phyloP scores from a whole-genome alignment of 163 green algal species.

The Scenedesmus sp. region DNA sequence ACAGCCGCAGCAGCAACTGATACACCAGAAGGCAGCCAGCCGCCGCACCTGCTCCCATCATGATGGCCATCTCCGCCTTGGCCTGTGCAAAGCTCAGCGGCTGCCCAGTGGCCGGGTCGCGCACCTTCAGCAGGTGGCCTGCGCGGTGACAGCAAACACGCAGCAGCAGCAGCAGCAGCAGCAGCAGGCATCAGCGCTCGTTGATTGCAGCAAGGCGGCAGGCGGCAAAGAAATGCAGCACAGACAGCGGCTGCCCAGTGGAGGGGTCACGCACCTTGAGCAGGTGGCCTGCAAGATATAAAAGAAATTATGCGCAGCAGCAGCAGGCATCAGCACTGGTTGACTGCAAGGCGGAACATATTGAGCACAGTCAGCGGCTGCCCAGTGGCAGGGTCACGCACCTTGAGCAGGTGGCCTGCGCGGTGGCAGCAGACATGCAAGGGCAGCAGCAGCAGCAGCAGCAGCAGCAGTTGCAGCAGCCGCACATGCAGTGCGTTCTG shows the following conservation, averaged over 20 bases:
- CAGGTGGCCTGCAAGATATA: background rate
- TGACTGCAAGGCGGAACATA: background rate
- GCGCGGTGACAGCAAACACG: background rate
- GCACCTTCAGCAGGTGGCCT: constrained; percentile 17
- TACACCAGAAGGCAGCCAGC: background rate
- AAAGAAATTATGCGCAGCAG: background rate
- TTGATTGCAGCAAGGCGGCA: too few species aligned
- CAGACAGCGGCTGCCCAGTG: constrained; percentile 29
- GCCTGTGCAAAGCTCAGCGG: constrained; percentile 8
- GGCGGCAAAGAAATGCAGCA: background rate
- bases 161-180: background rate
- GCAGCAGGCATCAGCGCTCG: background rate
- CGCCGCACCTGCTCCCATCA: constrained; percentile 41
- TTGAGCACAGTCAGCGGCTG: constrained; percentile 6
- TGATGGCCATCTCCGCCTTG: constrained; percentile 45
- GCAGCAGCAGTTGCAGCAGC: too few species aligned
- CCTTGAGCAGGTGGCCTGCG: constrained; percentile 25
- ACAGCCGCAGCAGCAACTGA: background rate
- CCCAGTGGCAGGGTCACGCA: constrained; percentile 7
- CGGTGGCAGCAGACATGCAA: background rate
- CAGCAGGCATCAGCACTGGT: background rate
- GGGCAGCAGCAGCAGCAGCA: background rate
- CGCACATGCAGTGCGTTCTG: too few species aligned
- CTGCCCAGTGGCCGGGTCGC: constrained; percentile 24
- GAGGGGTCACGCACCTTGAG: background rate